Evolutionary conservation across 2,329 filamentous ascomycete species (phyloP).

Genomic region (Clathrospora elynae): DNA sequence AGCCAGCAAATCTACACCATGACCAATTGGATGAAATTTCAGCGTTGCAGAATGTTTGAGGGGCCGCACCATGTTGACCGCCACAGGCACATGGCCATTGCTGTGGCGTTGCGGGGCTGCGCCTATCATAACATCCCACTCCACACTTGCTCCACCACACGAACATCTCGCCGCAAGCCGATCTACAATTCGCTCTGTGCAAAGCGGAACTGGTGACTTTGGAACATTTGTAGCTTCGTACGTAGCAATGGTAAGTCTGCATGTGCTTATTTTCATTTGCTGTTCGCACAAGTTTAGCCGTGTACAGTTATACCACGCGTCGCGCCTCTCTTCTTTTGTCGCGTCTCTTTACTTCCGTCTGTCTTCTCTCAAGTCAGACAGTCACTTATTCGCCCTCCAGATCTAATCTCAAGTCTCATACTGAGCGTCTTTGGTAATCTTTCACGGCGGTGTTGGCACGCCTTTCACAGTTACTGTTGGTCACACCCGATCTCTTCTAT

Average conservation of each 20-base stretch:
- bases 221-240: too few relatives aligned
- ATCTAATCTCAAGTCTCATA: not conserved
- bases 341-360: not conserved
- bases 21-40: too few relatives aligned
- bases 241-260: too few relatives aligned
- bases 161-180: not conserved
- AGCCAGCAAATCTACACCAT: too few relatives aligned
- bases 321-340: not conserved
- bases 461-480: not conserved
- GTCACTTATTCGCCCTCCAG: not conserved
- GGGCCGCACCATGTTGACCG: too few relatives aligned
- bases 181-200: not conserved
- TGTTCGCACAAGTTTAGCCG: not conserved
- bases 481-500: not conserved
- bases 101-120: constrained; percentile 9
- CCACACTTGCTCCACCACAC: not conserved
- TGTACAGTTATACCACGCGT: not conserved
- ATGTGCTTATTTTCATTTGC: not conserved
- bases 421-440: not conserved
- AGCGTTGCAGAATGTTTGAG: too few relatives aligned
- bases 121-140: constrained; percentile 1
- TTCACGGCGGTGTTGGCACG: too few relatives aligned
- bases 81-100: not conserved
- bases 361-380: not conserved
- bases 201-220: too few relatives aligned